Evolutionary conservation across 1,139 yeast species (phyloP).

Genomic region (Pichia sp.): DNA sequence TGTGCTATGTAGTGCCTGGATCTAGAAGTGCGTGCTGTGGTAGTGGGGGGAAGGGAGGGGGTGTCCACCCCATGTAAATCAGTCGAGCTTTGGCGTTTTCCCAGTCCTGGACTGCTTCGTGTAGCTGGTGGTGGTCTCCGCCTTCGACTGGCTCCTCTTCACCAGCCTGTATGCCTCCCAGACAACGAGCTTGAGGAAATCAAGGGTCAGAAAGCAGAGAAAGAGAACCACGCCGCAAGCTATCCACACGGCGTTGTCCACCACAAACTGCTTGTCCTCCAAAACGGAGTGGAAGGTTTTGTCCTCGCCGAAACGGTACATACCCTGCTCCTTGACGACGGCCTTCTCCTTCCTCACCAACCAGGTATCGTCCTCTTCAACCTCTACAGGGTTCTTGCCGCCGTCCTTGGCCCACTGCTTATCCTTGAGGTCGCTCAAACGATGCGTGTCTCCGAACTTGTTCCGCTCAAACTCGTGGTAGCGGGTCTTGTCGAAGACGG

Average conservation of each 20-base stretch:
- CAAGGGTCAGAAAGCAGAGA: constrained; percentile 13
- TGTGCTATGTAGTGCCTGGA: neutral
- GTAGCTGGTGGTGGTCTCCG: no score
- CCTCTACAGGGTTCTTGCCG: constrained; percentile 12
- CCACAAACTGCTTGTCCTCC: constrained; percentile 23
- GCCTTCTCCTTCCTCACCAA: constrained; percentile 24
- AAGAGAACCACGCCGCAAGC: constrained; percentile 18
- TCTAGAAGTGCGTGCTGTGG: neutral
- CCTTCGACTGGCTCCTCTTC: neutral
- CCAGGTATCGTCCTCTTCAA: constrained; percentile 30
- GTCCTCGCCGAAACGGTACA: constrained; percentile 28
- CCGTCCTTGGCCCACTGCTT: constrained; percentile 28
- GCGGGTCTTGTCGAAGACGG: constrained; percentile 43
- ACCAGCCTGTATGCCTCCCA: neutral
- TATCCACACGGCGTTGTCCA: constrained; percentile 29
- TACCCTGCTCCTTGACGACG: constrained; percentile 17
- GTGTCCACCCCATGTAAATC: neutral
- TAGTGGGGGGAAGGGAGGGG: no score
- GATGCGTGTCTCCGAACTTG: constrained; percentile 33
- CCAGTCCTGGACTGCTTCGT: neutral
- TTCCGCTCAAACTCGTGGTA: constrained; percentile 54
- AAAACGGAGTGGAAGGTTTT: constrained; percentile 20
- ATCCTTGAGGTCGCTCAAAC: constrained; percentile 16
- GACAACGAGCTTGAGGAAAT: constrained; percentile 10
- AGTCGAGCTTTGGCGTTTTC: neutral